Evolutionary conservation across 1,284 basidiomycete genomes (phyloP).

Genomic region (Ganoderma boninense): DNA sequence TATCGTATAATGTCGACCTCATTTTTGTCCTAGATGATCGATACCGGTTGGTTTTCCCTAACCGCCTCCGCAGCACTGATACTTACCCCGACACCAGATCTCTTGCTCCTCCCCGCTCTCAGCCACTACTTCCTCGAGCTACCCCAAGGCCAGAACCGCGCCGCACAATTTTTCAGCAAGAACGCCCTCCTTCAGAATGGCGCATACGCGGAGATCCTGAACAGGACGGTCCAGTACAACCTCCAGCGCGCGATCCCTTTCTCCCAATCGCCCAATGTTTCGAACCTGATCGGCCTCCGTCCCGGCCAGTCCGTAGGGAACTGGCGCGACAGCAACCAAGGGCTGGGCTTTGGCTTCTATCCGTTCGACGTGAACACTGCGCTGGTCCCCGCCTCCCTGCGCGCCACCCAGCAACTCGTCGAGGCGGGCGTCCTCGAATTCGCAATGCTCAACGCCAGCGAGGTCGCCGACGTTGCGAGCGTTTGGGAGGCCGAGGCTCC

Average conservation of each 20-base stretch:
- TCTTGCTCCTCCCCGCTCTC: conserved; percentile 51
- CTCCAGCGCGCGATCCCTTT: conserved; percentile 44
- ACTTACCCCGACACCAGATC: conserved; percentile 35
- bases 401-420: conserved; percentile 51
- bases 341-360: conserved; percentile 54
- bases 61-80: no score
- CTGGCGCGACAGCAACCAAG: conserved; percentile 59
- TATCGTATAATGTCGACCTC: background rate
- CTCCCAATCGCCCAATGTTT: conserved; percentile 38
- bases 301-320: conserved; percentile 49
- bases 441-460: conserved; percentile 12
- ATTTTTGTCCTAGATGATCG: conserved; percentile 19
- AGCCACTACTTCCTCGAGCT: conserved; percentile 50
- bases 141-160: conserved; percentile 42
- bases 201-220: conserved; percentile 46
- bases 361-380: conserved; percentile 60
- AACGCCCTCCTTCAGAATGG: conserved; percentile 48
- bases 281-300: conserved; percentile 45
- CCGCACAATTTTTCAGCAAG: conserved; percentile 33
- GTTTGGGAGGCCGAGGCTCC: conserved; percentile 53
- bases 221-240: conserved; percentile 39
- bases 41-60: conserved; percentile 13
- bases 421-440: conserved; percentile 42
- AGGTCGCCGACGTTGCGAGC: conserved; percentile 41
- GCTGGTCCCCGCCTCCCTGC: conserved; percentile 55